Evolutionary conservation across 495 filamentous ascomycete species (phyloP).

Genomic region (Aeminium ludgeri): DNA sequence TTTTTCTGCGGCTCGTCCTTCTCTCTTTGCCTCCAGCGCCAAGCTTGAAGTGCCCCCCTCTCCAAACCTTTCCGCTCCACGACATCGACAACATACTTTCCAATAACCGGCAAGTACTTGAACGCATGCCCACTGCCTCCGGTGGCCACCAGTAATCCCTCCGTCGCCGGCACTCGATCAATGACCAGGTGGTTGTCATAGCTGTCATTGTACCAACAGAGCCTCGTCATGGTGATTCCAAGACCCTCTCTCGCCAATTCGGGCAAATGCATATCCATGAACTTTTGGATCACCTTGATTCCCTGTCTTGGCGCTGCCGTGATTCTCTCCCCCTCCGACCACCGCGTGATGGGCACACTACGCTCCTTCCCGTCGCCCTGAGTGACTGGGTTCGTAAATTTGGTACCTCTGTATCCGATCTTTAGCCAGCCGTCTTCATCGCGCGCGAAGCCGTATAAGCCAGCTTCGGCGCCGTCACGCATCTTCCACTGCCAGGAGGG

Average conservation of each 20-base stretch:
- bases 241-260: conserved; percentile 33
- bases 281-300: conserved; percentile 1
- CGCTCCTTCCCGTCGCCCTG: too few relatives aligned
- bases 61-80: conserved; percentile 1
- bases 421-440: conserved; percentile 1
- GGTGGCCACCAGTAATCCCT: conserved; percentile 30
- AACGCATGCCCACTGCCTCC: conserved; percentile 40
- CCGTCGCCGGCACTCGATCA: conserved; percentile 33
- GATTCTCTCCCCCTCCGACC: not conserved
- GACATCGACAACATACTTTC: conserved; percentile 31
- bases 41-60: too few relatives aligned
- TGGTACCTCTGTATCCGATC: conserved; percentile 4
- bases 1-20: too few relatives aligned
- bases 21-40: too few relatives aligned
- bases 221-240: conserved; percentile 9
- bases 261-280: conserved; percentile 23
- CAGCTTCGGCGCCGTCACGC: not conserved
- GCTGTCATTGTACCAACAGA: conserved; percentile 44
- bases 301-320: conserved; percentile 1
- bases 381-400: conserved; percentile 2
- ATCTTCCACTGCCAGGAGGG: conserved; percentile 9
- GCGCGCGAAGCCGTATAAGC: conserved; percentile 6
- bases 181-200: conserved; percentile 39
- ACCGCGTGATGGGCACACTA: too few relatives aligned
- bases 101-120: conserved; percentile 41